phyloP scores from a whole-genome alignment of 2,329 filamentous ascomycete genomes.

The Trichoderma arundinaceum region DNA sequence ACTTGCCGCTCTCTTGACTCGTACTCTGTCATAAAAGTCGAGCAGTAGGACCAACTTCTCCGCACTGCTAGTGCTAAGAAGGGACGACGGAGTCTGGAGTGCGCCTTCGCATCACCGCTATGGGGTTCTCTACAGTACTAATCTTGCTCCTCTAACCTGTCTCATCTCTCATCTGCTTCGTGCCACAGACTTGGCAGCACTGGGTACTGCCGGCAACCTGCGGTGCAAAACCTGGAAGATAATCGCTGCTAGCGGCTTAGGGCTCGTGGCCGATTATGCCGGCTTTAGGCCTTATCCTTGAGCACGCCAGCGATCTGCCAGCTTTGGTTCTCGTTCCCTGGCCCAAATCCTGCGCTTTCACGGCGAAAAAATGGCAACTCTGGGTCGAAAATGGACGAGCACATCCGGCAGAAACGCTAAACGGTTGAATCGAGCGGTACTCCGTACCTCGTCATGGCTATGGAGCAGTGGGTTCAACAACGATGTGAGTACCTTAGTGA shows the following conservation, averaged over 20 bases:
- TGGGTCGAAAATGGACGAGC: slow-evolving; percentile 18
- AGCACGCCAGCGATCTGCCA: background rate
- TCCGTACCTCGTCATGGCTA: background rate
- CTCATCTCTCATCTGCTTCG: no score
- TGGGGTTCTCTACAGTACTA: no score
- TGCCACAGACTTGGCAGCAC: no score
- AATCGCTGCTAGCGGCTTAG: no score
- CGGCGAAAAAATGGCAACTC: slow-evolving; percentile 1
- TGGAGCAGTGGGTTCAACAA: slow-evolving; percentile 5
- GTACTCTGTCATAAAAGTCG: background rate
- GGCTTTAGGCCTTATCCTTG: no score
- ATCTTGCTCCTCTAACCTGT: no score
- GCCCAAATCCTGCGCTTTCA: background rate
- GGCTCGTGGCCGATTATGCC: no score
- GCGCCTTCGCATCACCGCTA: no score
- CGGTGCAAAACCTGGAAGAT: no score
- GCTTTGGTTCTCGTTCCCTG: background rate
- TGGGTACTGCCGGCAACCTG: no score
- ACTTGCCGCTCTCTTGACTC: background rate
- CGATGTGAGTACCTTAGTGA: slow-evolving; percentile 13
- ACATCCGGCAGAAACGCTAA: slow-evolving; percentile 13
- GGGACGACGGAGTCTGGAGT: no score
- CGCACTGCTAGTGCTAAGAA: background rate
- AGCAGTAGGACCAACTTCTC: slow-evolving; percentile 12
- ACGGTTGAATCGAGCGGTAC: slow-evolving; percentile 7